phyloP scores from a whole-genome alignment of 139 green algal genomes.

The Deuterostichococcus epilithicus region DNA sequence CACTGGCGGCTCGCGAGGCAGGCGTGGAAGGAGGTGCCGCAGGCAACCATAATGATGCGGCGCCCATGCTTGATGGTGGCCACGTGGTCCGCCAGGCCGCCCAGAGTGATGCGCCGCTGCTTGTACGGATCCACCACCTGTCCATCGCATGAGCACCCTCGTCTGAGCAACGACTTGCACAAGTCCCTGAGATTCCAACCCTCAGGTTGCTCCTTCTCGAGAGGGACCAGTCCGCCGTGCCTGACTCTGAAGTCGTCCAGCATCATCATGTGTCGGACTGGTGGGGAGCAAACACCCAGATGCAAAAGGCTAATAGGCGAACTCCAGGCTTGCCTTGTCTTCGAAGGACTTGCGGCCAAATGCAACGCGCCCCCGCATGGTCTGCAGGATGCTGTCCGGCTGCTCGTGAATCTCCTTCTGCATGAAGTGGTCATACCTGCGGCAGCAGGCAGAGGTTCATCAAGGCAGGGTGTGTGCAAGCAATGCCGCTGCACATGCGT shows the following conservation, averaged over 20 bases:
- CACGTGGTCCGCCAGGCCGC: slow-evolving; percentile 68
- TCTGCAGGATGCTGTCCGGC: slow-evolving; percentile 82
- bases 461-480: not conserved
- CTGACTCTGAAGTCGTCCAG: no score
- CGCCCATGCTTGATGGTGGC: slow-evolving; percentile 65
- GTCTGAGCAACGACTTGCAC: no score
- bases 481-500: not conserved
- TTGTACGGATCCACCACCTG: slow-evolving; percentile 39
- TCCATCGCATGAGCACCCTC: no score
- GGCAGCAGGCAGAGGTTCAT: slow-evolving; percentile 34
- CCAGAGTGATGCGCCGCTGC: slow-evolving; percentile 66
- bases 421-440: slow-evolving; percentile 93
- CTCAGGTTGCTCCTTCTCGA: no score
- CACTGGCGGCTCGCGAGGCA: slow-evolving; percentile 71
- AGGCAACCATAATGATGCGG: slow-evolving; percentile 91
- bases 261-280: no score
- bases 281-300: no score
- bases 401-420: slow-evolving; percentile 95
- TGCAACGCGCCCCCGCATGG: slow-evolving; percentile 74
- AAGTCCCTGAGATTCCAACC: no score
- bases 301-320: no score
- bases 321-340: not conserved
- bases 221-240: no score
- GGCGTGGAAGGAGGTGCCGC: slow-evolving; percentile 89
- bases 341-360: slow-evolving; percentile 20